Evolutionary conservation across 176 grass and related monocot genomes (phyloP).

Genomic region (Poa annua): DNA sequence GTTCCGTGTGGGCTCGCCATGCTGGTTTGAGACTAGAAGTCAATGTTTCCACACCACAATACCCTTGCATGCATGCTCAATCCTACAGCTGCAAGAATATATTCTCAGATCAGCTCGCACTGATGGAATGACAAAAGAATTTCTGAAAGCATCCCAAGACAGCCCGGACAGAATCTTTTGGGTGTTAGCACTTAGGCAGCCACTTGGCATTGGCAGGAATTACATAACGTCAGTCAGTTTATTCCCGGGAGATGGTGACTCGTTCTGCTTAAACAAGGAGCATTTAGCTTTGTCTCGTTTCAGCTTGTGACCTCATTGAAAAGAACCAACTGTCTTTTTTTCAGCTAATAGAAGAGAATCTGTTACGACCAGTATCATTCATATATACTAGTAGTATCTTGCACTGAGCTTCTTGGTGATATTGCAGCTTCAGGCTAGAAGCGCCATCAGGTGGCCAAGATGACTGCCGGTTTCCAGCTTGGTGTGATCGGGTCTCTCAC

Average conservation of each 20-base stretch:
- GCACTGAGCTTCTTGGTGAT: background rate
- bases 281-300: background rate
- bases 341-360: background rate
- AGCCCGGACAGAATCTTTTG: constrained; percentile 9
- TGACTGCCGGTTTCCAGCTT: constrained; percentile 54
- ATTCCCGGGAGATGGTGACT: constrained; percentile 1
- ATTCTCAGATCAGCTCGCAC: background rate
- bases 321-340: background rate
- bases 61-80: background rate
- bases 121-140: constrained; percentile 4
- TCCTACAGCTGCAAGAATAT: constrained; percentile 10
- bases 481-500: constrained; percentile 57
- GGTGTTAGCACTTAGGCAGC: background rate
- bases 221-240: background rate
- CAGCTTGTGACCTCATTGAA: background rate
- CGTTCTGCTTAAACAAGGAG: background rate
- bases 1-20: background rate
- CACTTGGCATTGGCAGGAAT: constrained; percentile 23
- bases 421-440: constrained; percentile 24
- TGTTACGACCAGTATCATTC: background rate
- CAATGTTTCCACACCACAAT: background rate
- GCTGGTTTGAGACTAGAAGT: background rate
- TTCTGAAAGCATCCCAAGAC: constrained; percentile 25
- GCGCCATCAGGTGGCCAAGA: constrained; percentile 34
- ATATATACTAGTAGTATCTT: background rate